These are phyloP conservation scores for Pittosporum tobira DNA, from an alignment of 129 eudicot species.

Conservation along the genomic window DNA sequence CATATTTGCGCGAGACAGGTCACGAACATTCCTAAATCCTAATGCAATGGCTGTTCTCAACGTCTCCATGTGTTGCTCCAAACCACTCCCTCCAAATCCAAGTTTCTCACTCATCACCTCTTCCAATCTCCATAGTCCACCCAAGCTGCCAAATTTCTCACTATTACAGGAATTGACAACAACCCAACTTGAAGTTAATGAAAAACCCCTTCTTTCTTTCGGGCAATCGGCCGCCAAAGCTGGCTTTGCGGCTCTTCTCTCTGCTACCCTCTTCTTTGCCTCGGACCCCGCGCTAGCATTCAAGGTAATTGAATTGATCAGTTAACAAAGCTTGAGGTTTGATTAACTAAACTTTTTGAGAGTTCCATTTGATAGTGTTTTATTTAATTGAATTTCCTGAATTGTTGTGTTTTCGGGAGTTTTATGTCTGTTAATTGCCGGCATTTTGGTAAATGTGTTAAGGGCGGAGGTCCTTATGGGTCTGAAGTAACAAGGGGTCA, in stretches of 20 bases:
- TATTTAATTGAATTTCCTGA: neutral
- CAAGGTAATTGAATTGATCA: slow-evolving; percentile 35
- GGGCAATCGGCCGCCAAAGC: slow-evolving; percentile 49
- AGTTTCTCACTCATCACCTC: slow-evolving; percentile 7
- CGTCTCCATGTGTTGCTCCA: slow-evolving; percentile 42
- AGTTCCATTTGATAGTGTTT: neutral
- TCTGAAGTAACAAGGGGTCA: slow-evolving; percentile 92
- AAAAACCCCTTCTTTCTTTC: slow-evolving; percentile 18
- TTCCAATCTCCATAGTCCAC: neutral
- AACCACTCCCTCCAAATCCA: slow-evolving; percentile 36
- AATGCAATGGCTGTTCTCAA: slow-evolving; percentile 61
- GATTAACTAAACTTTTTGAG: neutral
- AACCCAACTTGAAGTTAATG: slow-evolving; percentile 12
- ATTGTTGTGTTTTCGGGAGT: neutral
- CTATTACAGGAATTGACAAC: slow-evolving; percentile 19
- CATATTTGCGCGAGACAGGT: neutral
- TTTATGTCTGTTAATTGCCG: neutral
- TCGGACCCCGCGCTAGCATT: slow-evolving; percentile 87
- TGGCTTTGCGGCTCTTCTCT: slow-evolving; percentile 56
- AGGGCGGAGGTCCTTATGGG: slow-evolving; percentile 99
- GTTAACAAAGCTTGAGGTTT: neutral
- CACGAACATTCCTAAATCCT: neutral
- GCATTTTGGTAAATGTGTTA: slow-evolving; percentile 13
- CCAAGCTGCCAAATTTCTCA: neutral
- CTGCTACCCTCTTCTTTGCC: slow-evolving; percentile 79